Base-by-base conservation (phyloP, 176 grass and related monocot genomes). In the Oryza punctata region DNA sequence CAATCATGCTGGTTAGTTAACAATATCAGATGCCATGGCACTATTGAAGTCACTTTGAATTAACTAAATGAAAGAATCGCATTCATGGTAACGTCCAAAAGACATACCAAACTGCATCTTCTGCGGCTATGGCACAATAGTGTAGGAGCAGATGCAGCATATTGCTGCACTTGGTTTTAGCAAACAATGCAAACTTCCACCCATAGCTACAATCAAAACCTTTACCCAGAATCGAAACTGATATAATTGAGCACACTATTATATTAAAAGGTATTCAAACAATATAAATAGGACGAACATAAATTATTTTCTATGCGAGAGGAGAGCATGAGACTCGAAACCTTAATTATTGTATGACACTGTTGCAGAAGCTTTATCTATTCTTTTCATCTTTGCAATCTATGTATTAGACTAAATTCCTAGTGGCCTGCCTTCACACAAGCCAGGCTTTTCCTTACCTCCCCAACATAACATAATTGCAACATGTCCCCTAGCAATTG, bases 401-500 rank as follows among this genome's bases (percentile, higher is more conserved):
- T 25, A 71, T 15, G 70, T 49, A 21, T 29, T 35, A 24, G 21
- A 45, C 40, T 75, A 69, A 21, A 30, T 74, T 80, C 77, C 63
- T 69, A 64, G 72, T 71, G 23, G 65, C 21, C 57, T 60, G 1
- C 29, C 65, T 76, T 73, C 23, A 66, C 28, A 46, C 13, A 78
- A 6, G 73, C 59, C 59, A 63, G 35, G 18, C 1, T 67, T 70
- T 54, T 57, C 30, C 83, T 60, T 78, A 82, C 83, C 66, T 82
- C 85, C 79, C 74, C n/a, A 77, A 82, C 14, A 46, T 45, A 78
- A 77, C 33, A 77, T 82, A 86, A 59, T 89, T 64, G 72, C 57
- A 82, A 78, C 67, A 86, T 82, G 59, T 77, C 45, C 65, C 33
- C 73, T 78, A 78, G 60, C 28, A 90, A 82, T 77, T 86, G 25